A percentile compares a stretch with the other conserved stretches of the same genome.
These are phyloP conservation scores for Aschersonia sp. DNA, from an alignment of 2,329 filamentous ascomycete species.

Conservation along the genomic window DNA sequence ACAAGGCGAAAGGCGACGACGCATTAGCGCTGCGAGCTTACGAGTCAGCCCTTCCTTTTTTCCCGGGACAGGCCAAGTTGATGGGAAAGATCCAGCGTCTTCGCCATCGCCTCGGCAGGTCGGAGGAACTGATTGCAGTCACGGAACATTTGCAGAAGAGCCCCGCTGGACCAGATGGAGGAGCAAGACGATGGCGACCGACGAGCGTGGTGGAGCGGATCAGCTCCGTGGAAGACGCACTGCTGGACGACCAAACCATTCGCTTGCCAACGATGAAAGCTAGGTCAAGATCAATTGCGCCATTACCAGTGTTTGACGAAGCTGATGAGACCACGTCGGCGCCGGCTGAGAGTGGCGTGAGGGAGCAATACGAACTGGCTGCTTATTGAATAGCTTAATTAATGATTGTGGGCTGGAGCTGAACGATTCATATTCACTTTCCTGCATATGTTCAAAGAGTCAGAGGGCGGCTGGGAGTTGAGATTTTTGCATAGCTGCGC, in stretches of 20 bases:
- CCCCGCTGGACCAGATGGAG: not conserved
- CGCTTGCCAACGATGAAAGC: too few species aligned
- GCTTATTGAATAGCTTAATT: too few species aligned
- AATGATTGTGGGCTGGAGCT: too few species aligned
- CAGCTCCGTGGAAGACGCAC: slow-evolving; percentile 13
- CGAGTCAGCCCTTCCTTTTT: slow-evolving; percentile 68
- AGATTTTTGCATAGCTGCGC: too few species aligned
- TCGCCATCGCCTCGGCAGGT: slow-evolving; percentile 31
- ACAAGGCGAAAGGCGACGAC: slow-evolving; percentile 73
- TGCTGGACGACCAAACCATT: slow-evolving; percentile 3
- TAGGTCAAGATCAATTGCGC: slow-evolving; percentile 1
- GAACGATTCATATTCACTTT: too few species aligned
- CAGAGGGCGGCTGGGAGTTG: too few species aligned
- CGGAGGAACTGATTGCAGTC: slow-evolving; percentile 2
- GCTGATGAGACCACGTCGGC: slow-evolving; percentile 1
- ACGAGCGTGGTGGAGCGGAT: too few species aligned
- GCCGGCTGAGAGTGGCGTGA: not conserved
- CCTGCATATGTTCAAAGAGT: too few species aligned
- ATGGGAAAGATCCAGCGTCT: slow-evolving; percentile 54
- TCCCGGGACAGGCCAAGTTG: slow-evolving; percentile 72
- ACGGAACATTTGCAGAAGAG: not conserved
- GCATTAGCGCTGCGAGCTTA: slow-evolving; percentile 72
- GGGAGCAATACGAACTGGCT: too few species aligned
- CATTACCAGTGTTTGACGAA: slow-evolving; percentile 18
- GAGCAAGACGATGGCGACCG: too few species aligned